phyloP scores from a whole-genome alignment of 2,329 filamentous ascomycete species.

The Claviceps citrina region DNA sequence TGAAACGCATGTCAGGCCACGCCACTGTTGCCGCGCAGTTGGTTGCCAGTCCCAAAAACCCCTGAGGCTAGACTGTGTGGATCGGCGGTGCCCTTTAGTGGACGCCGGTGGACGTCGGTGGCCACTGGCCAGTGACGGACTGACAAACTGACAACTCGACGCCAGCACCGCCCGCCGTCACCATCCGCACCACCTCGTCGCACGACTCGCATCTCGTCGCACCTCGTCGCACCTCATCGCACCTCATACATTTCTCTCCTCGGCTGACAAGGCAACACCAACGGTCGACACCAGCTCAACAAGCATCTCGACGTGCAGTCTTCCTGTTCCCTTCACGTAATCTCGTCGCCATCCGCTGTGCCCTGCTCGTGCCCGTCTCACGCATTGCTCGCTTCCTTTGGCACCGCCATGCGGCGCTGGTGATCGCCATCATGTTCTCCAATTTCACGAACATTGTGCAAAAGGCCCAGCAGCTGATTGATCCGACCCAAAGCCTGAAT shows the following conservation, averaged over 20 bases:
- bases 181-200: too few relatives aligned
- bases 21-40: too few relatives aligned
- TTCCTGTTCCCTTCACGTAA: neutral
- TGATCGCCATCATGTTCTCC: slow-evolving; percentile 38
- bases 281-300: neutral
- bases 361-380: neutral
- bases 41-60: too few relatives aligned
- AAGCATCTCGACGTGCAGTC: slow-evolving; percentile 2
- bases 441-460: slow-evolving; percentile 69
- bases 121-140: too few relatives aligned
- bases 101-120: too few relatives aligned
- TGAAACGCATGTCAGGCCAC: too few relatives aligned
- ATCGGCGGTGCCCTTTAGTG: too few relatives aligned
- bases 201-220: too few relatives aligned
- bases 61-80: too few relatives aligned
- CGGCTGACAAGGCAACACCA: neutral
- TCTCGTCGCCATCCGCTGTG: too few relatives aligned
- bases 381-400: neutral
- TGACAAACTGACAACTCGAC: too few relatives aligned
- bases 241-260: neutral
- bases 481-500: slow-evolving; percentile 64
- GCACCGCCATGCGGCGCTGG: slow-evolving; percentile 25
- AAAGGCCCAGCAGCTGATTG: slow-evolving; percentile 89
- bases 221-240: neutral
- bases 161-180: too few relatives aligned